Base-by-base conservation (phyloP, 176 grass and related monocot species). In the Aegilops longissima region DNA sequence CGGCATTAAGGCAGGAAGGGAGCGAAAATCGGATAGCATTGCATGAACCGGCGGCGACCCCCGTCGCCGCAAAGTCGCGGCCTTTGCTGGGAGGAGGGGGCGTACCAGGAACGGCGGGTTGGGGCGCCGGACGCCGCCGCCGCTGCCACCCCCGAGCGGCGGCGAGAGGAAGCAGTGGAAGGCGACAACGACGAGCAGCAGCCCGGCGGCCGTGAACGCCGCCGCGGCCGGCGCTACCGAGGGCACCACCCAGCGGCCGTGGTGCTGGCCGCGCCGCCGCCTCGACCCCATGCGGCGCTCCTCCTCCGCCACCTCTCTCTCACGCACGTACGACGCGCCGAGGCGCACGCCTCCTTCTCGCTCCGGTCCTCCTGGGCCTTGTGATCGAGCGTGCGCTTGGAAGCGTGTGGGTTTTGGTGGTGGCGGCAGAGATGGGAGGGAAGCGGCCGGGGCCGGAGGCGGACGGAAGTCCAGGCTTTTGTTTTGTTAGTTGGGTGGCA, bases 81-180 rank as follows among this genome's bases (percentile, higher is more conserved):
- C 77, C 72, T 86, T 86, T 76, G 34, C 10, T n/a, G 4, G 18
- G 34, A 12, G 20, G 63, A 23, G n/a, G 7, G 61, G 59, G 31
- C 85, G 31, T 62, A 90, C 86, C 79, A 79, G 76, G 83, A 95
- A 82, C 36, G 85, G 81, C 33, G 81, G 73, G 76, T 85, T 85
- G 9, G 40, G 85, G 56, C 86, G 86, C 27, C 87, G 63, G 39
- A 77, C 39, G 54, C 78, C 70, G 36, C 75, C 59, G 42, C 86
- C 68, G 34, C 3, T 11, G 45, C 45, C 45, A 14, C 36, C 78
- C 29, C 88, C 85, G 17, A 90, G 90, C 62, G 89, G 90, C 52
- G 90, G 92, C 29, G 90, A 95, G 59, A 99, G 87, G 74, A 98
- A 40, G 90, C 83, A 94, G 88, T 91, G 82, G 90, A 86, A 94